A percentile compares a stretch with the other conserved stretches of the same genome.
These are phyloP conservation scores for Nitzschia putrida DNA, from an alignment of 108 stramenopile species.

Conservation along the genomic window DNA sequence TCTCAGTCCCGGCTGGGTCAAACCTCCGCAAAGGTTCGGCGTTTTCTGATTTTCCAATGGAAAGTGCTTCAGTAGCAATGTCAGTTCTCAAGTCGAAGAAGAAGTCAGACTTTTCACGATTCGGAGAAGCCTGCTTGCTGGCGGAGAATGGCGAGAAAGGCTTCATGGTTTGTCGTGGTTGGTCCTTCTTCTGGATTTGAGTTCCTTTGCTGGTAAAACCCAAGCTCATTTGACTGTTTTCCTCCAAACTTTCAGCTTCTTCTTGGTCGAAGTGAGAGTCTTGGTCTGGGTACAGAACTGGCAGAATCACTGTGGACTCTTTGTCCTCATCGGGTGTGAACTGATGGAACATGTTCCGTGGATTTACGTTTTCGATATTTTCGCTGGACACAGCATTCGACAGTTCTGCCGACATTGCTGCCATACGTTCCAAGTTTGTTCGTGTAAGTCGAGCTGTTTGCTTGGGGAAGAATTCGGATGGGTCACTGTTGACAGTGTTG, in stretches of 20 bases:
- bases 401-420: slow-evolving; percentile 9
- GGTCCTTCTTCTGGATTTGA: slow-evolving; percentile 1
- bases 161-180: too few relatives aligned
- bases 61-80: too few relatives aligned
- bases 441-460: slow-evolving; percentile 22
- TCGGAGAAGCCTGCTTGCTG: too few relatives aligned
- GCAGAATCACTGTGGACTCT: slow-evolving; percentile 40
- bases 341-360: slow-evolving; percentile 35
- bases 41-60: too few relatives aligned
- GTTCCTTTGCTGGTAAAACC: slow-evolving; percentile 31
- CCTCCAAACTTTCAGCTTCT: slow-evolving; percentile 13
- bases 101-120: too few relatives aligned
- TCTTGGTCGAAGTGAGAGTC: background rate
- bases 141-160: too few relatives aligned
- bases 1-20: too few relatives aligned
- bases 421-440: slow-evolving; percentile 27
- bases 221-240: slow-evolving; percentile 20
- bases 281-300: slow-evolving; percentile 12
- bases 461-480: slow-evolving; percentile 38
- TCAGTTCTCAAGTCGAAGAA: too few relatives aligned
- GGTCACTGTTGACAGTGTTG: slow-evolving; percentile 33
- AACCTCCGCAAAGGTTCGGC: too few relatives aligned
- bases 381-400: background rate
- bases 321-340: slow-evolving; percentile 47
- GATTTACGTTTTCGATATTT: slow-evolving; percentile 30